Base-by-base conservation (phyloP, 495 filamentous ascomycete species). In the Penicillium roqueforti region DNA sequence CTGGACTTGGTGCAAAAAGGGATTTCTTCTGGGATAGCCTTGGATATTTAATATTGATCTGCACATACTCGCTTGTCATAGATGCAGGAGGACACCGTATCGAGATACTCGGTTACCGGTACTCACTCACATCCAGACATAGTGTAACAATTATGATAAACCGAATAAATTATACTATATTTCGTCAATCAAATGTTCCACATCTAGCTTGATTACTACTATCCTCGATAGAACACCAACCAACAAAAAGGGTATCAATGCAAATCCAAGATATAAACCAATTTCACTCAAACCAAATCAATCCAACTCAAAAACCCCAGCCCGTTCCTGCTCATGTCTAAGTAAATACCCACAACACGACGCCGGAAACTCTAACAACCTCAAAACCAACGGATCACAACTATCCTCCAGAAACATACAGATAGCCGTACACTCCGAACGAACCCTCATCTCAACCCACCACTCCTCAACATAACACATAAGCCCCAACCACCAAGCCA, bases 281-380 rank as follows among this genome's bases (percentile, higher is more conserved):
- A 28, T 3, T 5, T 18, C 9, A 18, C 11, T 20, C 2, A 8
- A 4, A 7, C 22, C 2, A 26, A 14, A 20, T 53, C 42, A 38
- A 29, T 34, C 25, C 39, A 54, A 23, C 11, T 49, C 46, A 14
- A 55, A 14, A n/a, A 47, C 32, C 11, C 14, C 25, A 34, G 11
- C 19, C 11, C 20, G 44, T 23, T 62, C 63, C 67, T 93, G 88
- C 87, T 95, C 95, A 32, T 95, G 87, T 2, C 63, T 76, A 55
- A 95, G 59, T 63, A 91, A 81, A 51, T 91, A 92, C 23, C 92
- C 91, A 52, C 95, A 84, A 14, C 84, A 77, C 68, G 87, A 81
- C 1, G 92, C 91, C 52, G 95, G 73, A 65, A 65, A 68, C 42
- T 65, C 59, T 39, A 70, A 16, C 58, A 70, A 41, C 13, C 46